Evolutionary conservation across 2,329 filamentous ascomycete genomes (phyloP).

Genomic region (Venturia oleaginea): DNA sequence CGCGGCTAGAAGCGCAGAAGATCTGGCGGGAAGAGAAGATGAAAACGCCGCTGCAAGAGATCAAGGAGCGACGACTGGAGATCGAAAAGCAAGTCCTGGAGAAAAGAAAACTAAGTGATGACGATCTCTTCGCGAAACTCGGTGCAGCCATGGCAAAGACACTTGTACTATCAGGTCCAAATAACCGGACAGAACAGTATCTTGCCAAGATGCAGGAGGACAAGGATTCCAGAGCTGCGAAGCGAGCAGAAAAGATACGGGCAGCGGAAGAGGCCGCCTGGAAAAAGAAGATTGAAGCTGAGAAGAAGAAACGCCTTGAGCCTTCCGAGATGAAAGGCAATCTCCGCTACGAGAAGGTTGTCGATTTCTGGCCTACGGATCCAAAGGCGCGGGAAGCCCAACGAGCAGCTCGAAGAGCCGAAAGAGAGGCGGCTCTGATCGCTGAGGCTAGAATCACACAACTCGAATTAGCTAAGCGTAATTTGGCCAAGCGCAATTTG

Average conservation of each 20-base stretch:
- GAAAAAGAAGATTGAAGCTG: neutral
- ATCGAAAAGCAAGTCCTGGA: neutral
- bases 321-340: neutral
- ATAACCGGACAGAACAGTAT: neutral
- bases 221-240: neutral
- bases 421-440: neutral
- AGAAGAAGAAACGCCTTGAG: neutral
- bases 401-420: neutral
- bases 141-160: neutral
- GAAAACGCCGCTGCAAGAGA: neutral
- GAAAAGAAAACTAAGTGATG: neutral
- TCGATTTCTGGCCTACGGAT: neutral
- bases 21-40: conserved; percentile 3
- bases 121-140: conserved; percentile 3
- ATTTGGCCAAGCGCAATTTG: neutral
- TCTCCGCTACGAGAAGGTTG: conserved; percentile 2
- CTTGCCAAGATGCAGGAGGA: neutral
- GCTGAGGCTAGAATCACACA: neutral
- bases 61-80: neutral
- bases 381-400: conserved; percentile 1
- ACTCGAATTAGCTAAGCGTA: neutral
- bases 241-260: neutral
- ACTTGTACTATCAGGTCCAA: neutral
- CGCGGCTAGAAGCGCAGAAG: neutral
- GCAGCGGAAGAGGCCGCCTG: neutral